phyloP scores from a whole-genome alignment of 139 green algal species.

The Picochlorum sp. region DNA sequence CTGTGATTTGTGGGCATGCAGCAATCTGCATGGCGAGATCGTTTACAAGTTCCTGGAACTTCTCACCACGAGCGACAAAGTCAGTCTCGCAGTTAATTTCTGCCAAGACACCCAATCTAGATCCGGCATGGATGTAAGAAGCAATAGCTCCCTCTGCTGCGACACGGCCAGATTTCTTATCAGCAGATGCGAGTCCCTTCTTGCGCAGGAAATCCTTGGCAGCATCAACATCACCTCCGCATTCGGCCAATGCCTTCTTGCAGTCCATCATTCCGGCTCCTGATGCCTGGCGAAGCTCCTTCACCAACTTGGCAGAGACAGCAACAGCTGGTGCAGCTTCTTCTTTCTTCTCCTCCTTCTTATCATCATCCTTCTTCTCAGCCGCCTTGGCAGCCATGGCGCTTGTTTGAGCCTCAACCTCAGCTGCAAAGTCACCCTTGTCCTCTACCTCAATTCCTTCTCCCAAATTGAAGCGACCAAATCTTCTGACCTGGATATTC shows the following conservation, averaged over 20 bases:
- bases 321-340: conserved; percentile 10
- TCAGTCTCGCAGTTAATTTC: conserved; percentile 98
- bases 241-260: conserved; percentile 87
- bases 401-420: conserved; percentile 79
- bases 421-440: conserved; percentile 70
- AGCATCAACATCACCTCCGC: conserved; percentile 67
- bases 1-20: conserved; percentile 44
- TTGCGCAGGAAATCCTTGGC: conserved; percentile 69
- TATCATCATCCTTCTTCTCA: conserved; percentile 45
- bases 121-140: conserved; percentile 93
- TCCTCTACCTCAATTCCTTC: conserved; percentile 82
- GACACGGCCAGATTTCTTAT: conserved; percentile 90
- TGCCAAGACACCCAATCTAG: conserved; percentile 66
- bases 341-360: conserved; percentile 20
- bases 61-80: conserved; percentile 87
- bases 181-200: conserved; percentile 87
- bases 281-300: conserved; percentile 76
- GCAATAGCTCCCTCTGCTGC: conserved; percentile 73
- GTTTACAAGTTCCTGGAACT: conserved; percentile 80
- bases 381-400: conserved; percentile 48
- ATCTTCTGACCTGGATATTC: conserved; percentile 84
- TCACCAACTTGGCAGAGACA: conserved; percentile 63
- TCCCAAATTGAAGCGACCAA: conserved; percentile 72
- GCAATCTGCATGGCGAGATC: conserved; percentile 78
- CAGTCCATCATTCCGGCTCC: conserved; percentile 98